Conservation (phyloP, 768 basidiomycete genomes). For the Lanmaoa rubissima region DNA sequence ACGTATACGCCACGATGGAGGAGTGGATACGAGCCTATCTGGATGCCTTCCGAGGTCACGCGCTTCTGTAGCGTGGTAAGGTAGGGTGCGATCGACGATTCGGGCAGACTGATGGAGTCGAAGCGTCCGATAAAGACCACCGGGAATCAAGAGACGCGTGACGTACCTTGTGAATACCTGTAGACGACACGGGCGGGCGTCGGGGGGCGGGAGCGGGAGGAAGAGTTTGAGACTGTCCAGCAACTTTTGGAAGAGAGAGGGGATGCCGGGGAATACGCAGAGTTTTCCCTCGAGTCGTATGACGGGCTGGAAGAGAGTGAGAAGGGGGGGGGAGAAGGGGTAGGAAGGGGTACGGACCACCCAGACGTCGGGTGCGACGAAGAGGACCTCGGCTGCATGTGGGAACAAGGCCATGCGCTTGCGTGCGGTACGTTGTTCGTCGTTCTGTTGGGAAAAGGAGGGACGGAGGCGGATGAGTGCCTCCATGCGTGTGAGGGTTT, state of each 20-base stretch:
- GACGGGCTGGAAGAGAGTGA: slow-evolving; percentile 57
- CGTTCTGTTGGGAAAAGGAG: slow-evolving; percentile 59
- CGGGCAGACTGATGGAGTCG: slow-evolving; percentile 48
- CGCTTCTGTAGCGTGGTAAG: slow-evolving; percentile 75
- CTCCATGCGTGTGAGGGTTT: slow-evolving; percentile 74
- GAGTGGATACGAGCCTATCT: slow-evolving; percentile 77
- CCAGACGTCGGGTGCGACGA: slow-evolving; percentile 79
- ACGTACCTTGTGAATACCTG: slow-evolving; percentile 81
- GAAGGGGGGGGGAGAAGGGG: not conserved
- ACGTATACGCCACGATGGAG: slow-evolving; percentile 62
- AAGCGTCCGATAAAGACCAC: not conserved
- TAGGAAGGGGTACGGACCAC: slow-evolving; percentile 51
- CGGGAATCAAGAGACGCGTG: not conserved
- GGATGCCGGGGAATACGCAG: slow-evolving; percentile 92
- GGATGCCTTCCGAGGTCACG: slow-evolving; percentile 70
- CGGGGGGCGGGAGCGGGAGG: slow-evolving; percentile 74
- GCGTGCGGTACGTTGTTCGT: slow-evolving; percentile 73
- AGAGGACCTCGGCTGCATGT: slow-evolving; percentile 71
- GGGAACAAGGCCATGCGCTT: slow-evolving; percentile 93
- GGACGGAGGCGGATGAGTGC: slow-evolving; percentile 55
- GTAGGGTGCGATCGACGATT: slow-evolving; percentile 87
- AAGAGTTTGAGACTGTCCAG: slow-evolving; percentile 69
- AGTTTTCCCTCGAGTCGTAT: slow-evolving; percentile 82
- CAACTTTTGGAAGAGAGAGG: slow-evolving; percentile 79
- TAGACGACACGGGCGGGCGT: slow-evolving; percentile 71